Base-by-base conservation (phyloP, 345 rosid genomes). In the Salix udensis region DNA sequence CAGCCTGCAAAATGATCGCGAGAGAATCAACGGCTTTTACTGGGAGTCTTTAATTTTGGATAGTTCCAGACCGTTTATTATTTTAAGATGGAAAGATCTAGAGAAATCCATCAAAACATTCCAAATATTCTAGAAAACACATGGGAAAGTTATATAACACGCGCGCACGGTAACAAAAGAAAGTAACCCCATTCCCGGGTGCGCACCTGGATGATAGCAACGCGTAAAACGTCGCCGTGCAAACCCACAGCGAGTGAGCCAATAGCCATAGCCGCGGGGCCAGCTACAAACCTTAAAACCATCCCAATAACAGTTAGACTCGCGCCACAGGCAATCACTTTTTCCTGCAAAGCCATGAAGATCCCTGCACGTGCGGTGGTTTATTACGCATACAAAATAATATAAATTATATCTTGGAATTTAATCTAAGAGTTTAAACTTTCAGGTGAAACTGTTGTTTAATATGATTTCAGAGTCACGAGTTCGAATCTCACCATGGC, bases 311-410 rank as follows among this genome's bases (percentile, higher is more conserved):
- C 58, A 0, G 96, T 84, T 30, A 88, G 73, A 44, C 86, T 80
- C 36, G 89, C 24, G 2, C 98, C 98, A 37, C 98, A 95, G 12
- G 90, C 88, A 58, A 95, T 81, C 78, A 95, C 58, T 74, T 88
- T 95, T 73, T 86, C 86, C 79, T 95, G 97, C 67, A 82, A 77
- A 37, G 97, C 98, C 87, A 95, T 90, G 88, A 93, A 95, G 23
- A 93, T 91, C 58, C 97, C 98, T 92, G 85, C 82, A 81, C 9
- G 62, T 0, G 1, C 7, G 14, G 28, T n/a, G 11, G 10, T 55
- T 55, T 2, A 3, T 30, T 3, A 3, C 4, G 31, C 0, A 30
- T 3, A 30, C 0, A 30, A 30, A 30, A 30, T 30, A 31, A 4
- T 31, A 31, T 0, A 31, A 31, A 31, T 31, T 31, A 31, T 31